phyloP scores from a whole-genome alignment of 176 grass and related monocot genomes.

The Musa schizocarpa region DNA sequence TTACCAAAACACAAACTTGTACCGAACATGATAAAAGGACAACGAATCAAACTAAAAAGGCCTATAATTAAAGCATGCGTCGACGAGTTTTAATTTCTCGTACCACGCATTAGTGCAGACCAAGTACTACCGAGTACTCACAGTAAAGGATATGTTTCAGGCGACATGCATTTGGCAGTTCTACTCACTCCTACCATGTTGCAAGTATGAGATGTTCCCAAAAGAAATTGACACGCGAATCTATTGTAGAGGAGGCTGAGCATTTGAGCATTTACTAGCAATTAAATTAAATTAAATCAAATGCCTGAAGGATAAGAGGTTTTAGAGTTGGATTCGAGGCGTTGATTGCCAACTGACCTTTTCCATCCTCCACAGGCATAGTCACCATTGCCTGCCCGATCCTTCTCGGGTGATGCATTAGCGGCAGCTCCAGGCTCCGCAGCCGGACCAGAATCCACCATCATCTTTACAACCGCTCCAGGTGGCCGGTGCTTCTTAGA shows the following conservation, averaged over 20 bases:
- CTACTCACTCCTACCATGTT: too few species aligned
- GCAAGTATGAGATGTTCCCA: too few species aligned
- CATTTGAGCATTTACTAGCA: not conserved
- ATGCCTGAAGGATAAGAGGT: not conserved
- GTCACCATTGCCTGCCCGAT: slow-evolving; percentile 46
- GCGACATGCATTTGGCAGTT: too few species aligned
- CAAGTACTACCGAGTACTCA: too few species aligned
- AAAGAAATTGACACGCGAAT: too few species aligned
- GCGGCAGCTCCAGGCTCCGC: slow-evolving; percentile 16
- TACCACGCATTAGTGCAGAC: too few species aligned
- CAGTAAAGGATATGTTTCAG: too few species aligned
- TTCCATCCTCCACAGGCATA: slow-evolving; percentile 83
- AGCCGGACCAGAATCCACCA: slow-evolving; percentile 30
- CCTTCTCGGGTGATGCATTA: slow-evolving; percentile 19
- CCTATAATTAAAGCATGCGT: too few species aligned
- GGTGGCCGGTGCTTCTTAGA: slow-evolving; percentile 47
- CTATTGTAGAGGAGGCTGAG: not conserved
- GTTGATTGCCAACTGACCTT: slow-evolving; percentile 33
- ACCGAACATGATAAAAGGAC: too few species aligned
- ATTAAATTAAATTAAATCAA: not conserved
- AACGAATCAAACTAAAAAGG: too few species aligned
- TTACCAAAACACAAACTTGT: not conserved
- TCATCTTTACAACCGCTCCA: slow-evolving; percentile 30
- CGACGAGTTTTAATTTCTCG: too few species aligned
- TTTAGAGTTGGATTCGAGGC: slow-evolving; percentile 2